Conservation (phyloP, 2,329 filamentous ascomycete genomes). For the Colletotrichum sp. region DNA sequence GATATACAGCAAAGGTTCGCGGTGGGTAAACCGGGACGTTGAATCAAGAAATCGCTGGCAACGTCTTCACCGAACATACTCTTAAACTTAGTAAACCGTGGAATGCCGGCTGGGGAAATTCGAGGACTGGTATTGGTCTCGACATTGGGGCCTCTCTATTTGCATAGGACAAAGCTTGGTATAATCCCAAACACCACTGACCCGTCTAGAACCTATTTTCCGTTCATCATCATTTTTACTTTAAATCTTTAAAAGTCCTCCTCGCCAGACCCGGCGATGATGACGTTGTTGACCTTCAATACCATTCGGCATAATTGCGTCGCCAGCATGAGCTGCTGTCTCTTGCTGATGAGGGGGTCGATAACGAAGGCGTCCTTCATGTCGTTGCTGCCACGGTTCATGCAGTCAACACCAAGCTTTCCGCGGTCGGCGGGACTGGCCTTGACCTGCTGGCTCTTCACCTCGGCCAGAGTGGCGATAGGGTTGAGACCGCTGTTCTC, state of each 20-base stretch:
- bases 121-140: slow-evolving; percentile 15
- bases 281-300: slow-evolving; percentile 96
- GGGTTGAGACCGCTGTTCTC: slow-evolving; percentile 97
- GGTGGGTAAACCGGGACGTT: too few species aligned
- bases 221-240: slow-evolving; percentile 14
- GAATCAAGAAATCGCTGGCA: too few species aligned
- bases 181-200: slow-evolving; percentile 21
- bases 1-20: too few species aligned
- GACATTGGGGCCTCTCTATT: slow-evolving; percentile 19
- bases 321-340: slow-evolving; percentile 93
- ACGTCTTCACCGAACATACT: too few species aligned
- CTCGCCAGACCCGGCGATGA: slow-evolving; percentile 85
- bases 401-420: slow-evolving; percentile 93
- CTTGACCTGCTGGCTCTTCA: slow-evolving; percentile 97
- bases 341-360: slow-evolving; percentile 97
- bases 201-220: slow-evolving; percentile 16
- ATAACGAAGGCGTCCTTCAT: slow-evolving; percentile 99
- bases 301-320: slow-evolving; percentile 99
- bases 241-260: slow-evolving; percentile 75
- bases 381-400: slow-evolving; percentile 92
- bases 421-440: slow-evolving; percentile 54
- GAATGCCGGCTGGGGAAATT: neutral
- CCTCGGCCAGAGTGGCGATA: slow-evolving; percentile 90
- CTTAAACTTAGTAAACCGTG: too few species aligned
- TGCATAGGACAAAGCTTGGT: slow-evolving; percentile 24